Base-by-base conservation (phyloP, 192 early-diverging fungal genomes). In the Phycomyces nitens region DNA sequence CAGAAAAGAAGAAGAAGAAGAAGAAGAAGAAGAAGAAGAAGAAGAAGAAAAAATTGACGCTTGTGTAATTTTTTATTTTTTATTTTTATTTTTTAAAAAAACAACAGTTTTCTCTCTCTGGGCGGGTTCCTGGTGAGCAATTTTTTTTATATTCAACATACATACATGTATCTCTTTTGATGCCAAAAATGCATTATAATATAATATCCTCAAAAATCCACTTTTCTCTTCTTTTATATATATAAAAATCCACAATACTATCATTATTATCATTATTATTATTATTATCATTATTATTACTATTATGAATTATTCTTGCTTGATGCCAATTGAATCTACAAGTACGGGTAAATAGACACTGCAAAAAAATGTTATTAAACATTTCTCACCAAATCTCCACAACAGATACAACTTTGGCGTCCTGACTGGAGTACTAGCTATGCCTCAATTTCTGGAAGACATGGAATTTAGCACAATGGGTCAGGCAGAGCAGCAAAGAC, bases 401-500 rank as follows among this genome's bases (percentile, higher is more conserved):
- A n/a, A n/a, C n/a, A 70, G 68, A 53, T 70, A 70, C 34, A 63
- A 70, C 38, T 62, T 70, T 64, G 72, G 72, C 21, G 66, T 73
- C 18, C n/a, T 73, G 7, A 67, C 72, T 29, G 72, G 72, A 54
- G 43, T 68, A 49, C 26, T 73, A 10, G 40, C 68, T 24, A 73
- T 68, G 66, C 29, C 54, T 16, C 49, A 56, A 16, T 68, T 73
- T 60, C 41, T 50, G 52, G 14, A 14, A 26, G 62, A 67, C 39
- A 58, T 53, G 39, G 21, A 56, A 4, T 59, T 68, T 16, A 34
- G 7, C 7, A 5, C 7, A 7, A 34, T 34, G 29, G 7, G 29
- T 34, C 29, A 22, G 20, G 7, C 38, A 39, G 20, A 54, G 41
- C 29, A 42, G 20, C 11, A 59, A 34, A 4, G 53, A 39, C 16